Evolutionary conservation across 2,329 filamentous ascomycete species (phyloP), one percentile per base, ranked within the genome.

Genomic region (Talaromyces piceae): DNA sequence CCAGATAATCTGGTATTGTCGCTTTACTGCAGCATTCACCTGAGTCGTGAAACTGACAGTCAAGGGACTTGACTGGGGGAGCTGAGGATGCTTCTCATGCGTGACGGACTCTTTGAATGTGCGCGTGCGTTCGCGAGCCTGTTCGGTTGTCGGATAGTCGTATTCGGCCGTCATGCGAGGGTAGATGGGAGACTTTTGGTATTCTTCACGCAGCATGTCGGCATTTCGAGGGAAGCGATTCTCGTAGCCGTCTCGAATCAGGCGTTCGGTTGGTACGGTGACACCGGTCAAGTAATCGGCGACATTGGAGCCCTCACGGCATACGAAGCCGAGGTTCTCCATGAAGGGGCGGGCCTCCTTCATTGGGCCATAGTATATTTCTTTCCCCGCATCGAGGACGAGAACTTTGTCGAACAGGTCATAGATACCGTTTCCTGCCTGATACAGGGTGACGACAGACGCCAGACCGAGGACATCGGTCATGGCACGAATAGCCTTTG

Each of bases 321-420:
- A 86, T 22, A 81, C 59, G 59, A 88, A 87, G 0, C 84, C 84
- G 1, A 82, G 67, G 0, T 72, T 65, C 59, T 86, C 81, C 75
- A 87, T 83, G 59, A 83, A 87, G 0, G 80, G 78, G 4, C 74
- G 68, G 0, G 84, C 84, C 54, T 82, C 71, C 5, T 73, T 66
- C 56, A 74, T 69, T 0, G 82, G 76, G 0, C 84, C 84, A 56
- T 84, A 86, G 68, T 77, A 87, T 43, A 86, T 75, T 57, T 87
- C 65, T 54, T 81, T 80, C 44, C 84, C 84, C 52, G 81, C 77
- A 44, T 87, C 82, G 3, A 87, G 73, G 7, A 87, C 77, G 0
- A 87, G 71, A 0, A 86, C 82, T 60, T 87, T 87, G 62, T 87
- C 83, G 61, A 87, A 87, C 0, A 83, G 73, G 23, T 84, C 72